A percentile compares a stretch with the other conserved stretches of the same genome.
Conservation (phyloP, 2,329 filamentous ascomycete genomes). For the Ilyonectria mors-panacis region DNA sequence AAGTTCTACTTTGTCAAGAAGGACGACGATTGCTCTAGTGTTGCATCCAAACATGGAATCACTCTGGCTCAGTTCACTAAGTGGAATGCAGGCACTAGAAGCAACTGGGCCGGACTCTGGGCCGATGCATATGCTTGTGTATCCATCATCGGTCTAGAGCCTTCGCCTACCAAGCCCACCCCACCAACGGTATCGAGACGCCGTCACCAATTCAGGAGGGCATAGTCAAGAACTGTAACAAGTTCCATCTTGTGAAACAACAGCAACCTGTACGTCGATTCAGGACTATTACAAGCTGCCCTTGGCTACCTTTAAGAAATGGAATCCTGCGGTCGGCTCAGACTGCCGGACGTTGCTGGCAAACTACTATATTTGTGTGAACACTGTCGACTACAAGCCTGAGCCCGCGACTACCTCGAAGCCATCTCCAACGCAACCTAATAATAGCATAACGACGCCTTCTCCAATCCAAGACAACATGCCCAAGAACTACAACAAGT, state of each 20-base stretch:
- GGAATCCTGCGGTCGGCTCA: slow-evolving; percentile 36
- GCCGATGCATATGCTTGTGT: no score
- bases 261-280: not conserved
- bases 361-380: no score
- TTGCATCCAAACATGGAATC: not conserved
- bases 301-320: slow-evolving; percentile 39
- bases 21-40: slow-evolving; percentile 23
- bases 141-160: no score
- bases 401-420: no score
- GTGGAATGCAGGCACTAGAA: no score
- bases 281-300: not conserved
- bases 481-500: slow-evolving; percentile 23
- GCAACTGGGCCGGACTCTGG: no score
- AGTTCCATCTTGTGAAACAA: slow-evolving; percentile 45
- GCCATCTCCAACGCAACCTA: not conserved
- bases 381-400: no score
- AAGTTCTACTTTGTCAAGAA: slow-evolving; percentile 30
- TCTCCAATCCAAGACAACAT: slow-evolving; percentile 14
- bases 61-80: slow-evolving; percentile 21
- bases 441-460: slow-evolving; percentile 1
- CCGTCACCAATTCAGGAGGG: slow-evolving; percentile 49
- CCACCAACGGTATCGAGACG: slow-evolving; percentile 42
- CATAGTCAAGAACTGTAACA: slow-evolving; percentile 51
- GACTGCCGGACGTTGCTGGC: slow-evolving; percentile 23
- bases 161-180: not conserved